A percentile compares a stretch with the other conserved stretches of the same genome.
These are phyloP conservation scores for Penicillium herquei DNA, from an alignment of 495 filamentous ascomycete species.

Conservation along the genomic window DNA sequence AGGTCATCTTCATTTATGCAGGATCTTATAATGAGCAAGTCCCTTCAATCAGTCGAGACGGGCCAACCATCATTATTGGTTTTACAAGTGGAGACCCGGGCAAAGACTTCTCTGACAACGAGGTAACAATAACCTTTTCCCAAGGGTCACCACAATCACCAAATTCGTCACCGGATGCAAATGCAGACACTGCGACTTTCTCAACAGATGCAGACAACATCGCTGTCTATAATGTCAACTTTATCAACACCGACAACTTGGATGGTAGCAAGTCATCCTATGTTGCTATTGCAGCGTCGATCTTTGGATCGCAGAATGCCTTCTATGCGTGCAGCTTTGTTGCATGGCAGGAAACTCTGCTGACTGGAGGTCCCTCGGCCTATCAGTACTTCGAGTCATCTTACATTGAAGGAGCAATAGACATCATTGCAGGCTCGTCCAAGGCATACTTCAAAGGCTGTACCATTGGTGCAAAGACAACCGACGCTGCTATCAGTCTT, in stretches of 20 bases:
- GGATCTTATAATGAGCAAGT: conserved; percentile 3
- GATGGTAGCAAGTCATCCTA: conserved; percentile 2
- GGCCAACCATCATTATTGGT: background rate
- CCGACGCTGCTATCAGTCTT: background rate
- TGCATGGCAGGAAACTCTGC: background rate
- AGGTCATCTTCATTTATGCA: conserved; percentile 2
- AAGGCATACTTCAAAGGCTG: conserved; percentile 8
- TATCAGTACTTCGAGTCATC: conserved; percentile 6
- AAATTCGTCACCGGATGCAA: background rate
- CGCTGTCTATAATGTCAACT: conserved; percentile 1
- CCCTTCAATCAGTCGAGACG: background rate
- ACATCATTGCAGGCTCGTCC: background rate
- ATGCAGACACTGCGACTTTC: background rate
- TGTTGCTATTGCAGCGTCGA: background rate
- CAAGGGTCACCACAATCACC: background rate
- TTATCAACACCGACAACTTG: background rate
- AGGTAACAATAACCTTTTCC: background rate
- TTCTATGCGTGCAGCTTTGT: conserved; percentile 4
- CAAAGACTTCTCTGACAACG: background rate
- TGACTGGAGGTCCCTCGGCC: background rate
- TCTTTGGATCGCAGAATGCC: background rate
- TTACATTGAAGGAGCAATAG: conserved; percentile 2
- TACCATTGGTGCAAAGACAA: background rate
- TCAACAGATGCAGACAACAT: background rate
- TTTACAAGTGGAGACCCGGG: background rate